A percentile compares a stretch with the other conserved stretches of the same genome.
These are phyloP conservation scores for Pseudocercospora cruenta DNA, from an alignment of 2,329 filamentous ascomycete species.

Conservation along the genomic window DNA sequence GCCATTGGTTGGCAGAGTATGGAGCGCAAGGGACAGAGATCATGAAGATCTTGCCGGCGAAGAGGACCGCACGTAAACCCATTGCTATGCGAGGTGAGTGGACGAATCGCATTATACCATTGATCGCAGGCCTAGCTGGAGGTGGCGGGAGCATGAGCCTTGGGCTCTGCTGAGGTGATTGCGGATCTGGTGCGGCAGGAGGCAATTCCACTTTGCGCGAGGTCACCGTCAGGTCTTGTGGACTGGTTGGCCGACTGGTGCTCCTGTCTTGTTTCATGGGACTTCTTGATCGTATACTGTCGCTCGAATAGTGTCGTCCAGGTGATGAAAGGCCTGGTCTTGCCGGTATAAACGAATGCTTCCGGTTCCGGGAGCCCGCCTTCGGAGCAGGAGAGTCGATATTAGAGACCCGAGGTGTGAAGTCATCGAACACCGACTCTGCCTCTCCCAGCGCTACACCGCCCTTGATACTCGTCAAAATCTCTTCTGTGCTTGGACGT, in stretches of 20 bases:
- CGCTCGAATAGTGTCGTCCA: slow-evolving; percentile 24
- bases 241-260: slow-evolving; percentile 18
- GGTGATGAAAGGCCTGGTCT: slow-evolving; percentile 27
- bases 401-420: slow-evolving; percentile 45
- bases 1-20: slow-evolving; percentile 64
- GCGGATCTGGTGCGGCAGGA: slow-evolving; percentile 6
- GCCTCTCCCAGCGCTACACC: slow-evolving; percentile 42
- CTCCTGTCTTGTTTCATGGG: slow-evolving; percentile 24
- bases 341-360: slow-evolving; percentile 28
- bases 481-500: slow-evolving; percentile 82
- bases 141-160: slow-evolving; percentile 43
- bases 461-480: slow-evolving; percentile 76
- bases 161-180: slow-evolving; percentile 32
- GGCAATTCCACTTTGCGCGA: slow-evolving; percentile 12
- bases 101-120: slow-evolving; percentile 37
- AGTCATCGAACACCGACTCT: slow-evolving; percentile 32
- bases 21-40: slow-evolving; percentile 73
- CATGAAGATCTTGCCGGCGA: slow-evolving; percentile 69
- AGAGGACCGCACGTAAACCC: slow-evolving; percentile 61
- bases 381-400: slow-evolving; percentile 43
- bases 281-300: slow-evolving; percentile 21
- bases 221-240: slow-evolving; percentile 14
- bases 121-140: slow-evolving; percentile 34
- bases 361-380: slow-evolving; percentile 25
- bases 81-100: slow-evolving; percentile 39